Percentiles rank a stretch among this genome's conserved stretches.
These are phyloP conservation scores for Delitschia confertaspora DNA, from an alignment of 495 filamentous ascomycete genomes.

Conservation along the genomic window DNA sequence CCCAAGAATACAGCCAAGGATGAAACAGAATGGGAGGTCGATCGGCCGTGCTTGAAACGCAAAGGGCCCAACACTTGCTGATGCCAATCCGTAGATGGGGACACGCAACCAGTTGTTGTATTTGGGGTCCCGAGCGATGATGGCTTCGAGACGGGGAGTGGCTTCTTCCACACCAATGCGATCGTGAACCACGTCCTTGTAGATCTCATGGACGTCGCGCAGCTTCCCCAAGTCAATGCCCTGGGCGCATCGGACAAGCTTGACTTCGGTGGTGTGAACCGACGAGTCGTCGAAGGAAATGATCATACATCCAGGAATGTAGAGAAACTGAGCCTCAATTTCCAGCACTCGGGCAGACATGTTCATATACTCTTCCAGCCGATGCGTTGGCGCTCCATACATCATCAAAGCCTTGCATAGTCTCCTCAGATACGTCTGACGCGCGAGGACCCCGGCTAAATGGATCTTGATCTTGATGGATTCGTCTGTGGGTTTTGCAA, in stretches of 20 bases:
- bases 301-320: slow-evolving; percentile 92
- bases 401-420: slow-evolving; percentile 80
- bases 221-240: slow-evolving; percentile 80
- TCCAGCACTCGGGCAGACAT: slow-evolving; percentile 84
- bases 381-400: slow-evolving; percentile 42
- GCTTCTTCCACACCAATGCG: slow-evolving; percentile 78
- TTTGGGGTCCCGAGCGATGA: slow-evolving; percentile 54
- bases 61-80: slow-evolving; percentile 73
- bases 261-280: slow-evolving; percentile 89
- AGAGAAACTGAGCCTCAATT: slow-evolving; percentile 85
- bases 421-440: slow-evolving; percentile 75
- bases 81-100: slow-evolving; percentile 74
- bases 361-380: slow-evolving; percentile 66
- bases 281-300: slow-evolving; percentile 84
- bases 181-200: slow-evolving; percentile 90
- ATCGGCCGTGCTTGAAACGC: slow-evolving; percentile 80
- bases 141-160: slow-evolving; percentile 55
- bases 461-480: slow-evolving; percentile 79
- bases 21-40: slow-evolving; percentile 78
- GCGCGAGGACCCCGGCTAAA: slow-evolving; percentile 72
- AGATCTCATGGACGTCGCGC: slow-evolving; percentile 76
- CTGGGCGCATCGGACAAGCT: slow-evolving; percentile 66
- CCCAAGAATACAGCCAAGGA: slow-evolving; percentile 77
- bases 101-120: slow-evolving; percentile 66
- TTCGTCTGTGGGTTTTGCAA: slow-evolving; percentile 41